Percentiles rank a stretch among this genome's conserved stretches.
These are phyloP conservation scores for Penicillium glabrum DNA, from an alignment of 2,329 filamentous ascomycete genomes.

Conservation along the genomic window DNA sequence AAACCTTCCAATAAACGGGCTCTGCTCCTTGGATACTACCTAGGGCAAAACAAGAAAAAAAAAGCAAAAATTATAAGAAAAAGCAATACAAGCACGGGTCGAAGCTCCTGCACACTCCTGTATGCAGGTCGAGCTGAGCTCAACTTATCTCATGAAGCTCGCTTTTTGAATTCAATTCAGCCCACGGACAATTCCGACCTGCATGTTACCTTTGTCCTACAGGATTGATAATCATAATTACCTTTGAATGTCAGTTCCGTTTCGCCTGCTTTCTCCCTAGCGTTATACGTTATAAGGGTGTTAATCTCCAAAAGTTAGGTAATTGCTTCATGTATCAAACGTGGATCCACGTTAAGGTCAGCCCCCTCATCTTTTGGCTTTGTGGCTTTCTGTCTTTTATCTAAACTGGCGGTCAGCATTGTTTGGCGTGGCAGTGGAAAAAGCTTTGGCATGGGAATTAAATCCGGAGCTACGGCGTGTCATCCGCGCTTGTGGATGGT, in stretches of 20 bases:
- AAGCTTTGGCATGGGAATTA: neutral
- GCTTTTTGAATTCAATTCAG: neutral
- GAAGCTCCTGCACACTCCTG: neutral
- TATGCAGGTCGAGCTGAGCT: constrained; percentile 3
- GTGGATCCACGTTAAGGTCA: neutral
- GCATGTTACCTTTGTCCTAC: neutral
- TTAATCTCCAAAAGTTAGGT: neutral
- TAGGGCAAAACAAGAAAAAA: neutral
- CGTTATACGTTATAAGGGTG: neutral
- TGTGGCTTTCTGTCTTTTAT: neutral
- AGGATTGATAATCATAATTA: neutral
- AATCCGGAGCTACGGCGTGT: neutral
- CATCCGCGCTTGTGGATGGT: constrained; percentile 8
- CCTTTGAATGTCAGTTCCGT: neutral
- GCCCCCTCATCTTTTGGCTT: neutral
- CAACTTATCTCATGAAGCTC: neutral
- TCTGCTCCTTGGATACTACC: neutral
- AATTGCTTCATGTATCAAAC: neutral
- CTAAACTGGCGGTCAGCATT: constrained; percentile 17
- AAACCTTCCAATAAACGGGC: neutral
- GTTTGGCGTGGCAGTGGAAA: neutral
- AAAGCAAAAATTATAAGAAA: neutral
- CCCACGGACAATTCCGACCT: constrained; percentile 1
- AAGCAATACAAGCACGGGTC: neutral
- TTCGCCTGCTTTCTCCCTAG: neutral